Evolutionary conservation across 305 asterid species (phyloP), one percentile per base, ranked within the genome.

Genomic region (Fraxinus paxiana): DNA sequence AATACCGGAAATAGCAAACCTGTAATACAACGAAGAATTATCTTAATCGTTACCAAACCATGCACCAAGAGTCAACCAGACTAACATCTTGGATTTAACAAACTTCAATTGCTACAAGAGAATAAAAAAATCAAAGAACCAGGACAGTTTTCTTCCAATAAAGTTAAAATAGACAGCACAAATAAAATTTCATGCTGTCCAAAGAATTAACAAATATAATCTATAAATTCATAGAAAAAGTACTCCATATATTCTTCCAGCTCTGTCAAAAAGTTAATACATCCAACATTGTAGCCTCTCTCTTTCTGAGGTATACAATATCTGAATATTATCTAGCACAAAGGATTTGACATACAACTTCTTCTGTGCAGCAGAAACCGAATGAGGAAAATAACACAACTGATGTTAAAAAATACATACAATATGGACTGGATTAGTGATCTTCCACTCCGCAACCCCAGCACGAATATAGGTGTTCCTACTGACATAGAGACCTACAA

Each of bases 391-490:
- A 78, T 67, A 81, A 31, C 37, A 71, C 7, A 22, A 73, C 9
- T n/a, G 56, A 51, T 77, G 82, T 77, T n/a, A 83, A 71, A 77
- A 71, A 84, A 61, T 61, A 71, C 97, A 33, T 92, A 95, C 99
- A 86, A 95, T 87, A 87, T 95, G 98, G 82, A 95, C 98, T 46
- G 98, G 97, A 84, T 93, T 95, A 48, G 94, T 83, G 89, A 84
- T 90, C 88, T 87, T 93, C 99, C 97, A 93, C 87, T 93, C 97
- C 37, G 97, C 98, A 85, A 87, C 80, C 84, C 99, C 98, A 76
- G 96, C 92, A 85, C 94, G 98, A 80, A 93, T 95, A 81, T 93
- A 95, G 82, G 99, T 95, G 86, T 95, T 95, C 87, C 99, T 90
- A 78, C 99, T 95, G 65, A 95, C 97, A 81, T 95, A 95, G 6